phyloP scores from a whole-genome alignment of 2,329 filamentous ascomycete species.

The Botrytis porri region DNA sequence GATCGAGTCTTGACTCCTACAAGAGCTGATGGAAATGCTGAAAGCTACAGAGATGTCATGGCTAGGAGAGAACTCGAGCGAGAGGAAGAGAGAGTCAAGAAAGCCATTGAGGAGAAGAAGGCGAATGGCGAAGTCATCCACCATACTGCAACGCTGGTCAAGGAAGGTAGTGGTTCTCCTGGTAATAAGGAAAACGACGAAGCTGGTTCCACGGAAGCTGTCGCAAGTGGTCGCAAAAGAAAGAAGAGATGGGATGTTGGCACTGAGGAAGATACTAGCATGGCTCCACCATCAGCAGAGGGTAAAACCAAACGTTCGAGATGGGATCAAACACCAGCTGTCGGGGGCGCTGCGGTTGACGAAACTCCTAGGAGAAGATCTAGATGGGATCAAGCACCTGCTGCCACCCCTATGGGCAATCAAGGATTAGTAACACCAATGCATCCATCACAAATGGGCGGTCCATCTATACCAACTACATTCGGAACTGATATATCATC shows the following conservation, averaged over 20 bases:
- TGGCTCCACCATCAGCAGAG: conserved; percentile 48
- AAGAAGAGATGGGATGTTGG: conserved; percentile 94
- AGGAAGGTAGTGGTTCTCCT: conserved; percentile 51
- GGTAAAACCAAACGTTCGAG: conserved; percentile 66
- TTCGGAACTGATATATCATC: conserved; percentile 80
- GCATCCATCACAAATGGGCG: conserved; percentile 63
- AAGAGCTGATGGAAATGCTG: conserved; percentile 75
- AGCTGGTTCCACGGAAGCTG: conserved; percentile 62
- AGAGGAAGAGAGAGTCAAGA: conserved; percentile 84
- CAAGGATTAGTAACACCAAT: conserved; percentile 75
- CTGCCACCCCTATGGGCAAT: conserved; percentile 71
- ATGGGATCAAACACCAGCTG: conserved; percentile 80
- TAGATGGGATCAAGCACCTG: conserved; percentile 88
- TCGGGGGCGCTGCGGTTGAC: conserved; percentile 48
- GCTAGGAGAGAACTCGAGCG: conserved; percentile 83
- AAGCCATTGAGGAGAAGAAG: conserved; percentile 70
- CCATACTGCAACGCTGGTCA: conserved; percentile 68
- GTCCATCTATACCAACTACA: conserved; percentile 51
- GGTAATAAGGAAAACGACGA: conserved; percentile 71
- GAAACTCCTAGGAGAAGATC: conserved; percentile 72
- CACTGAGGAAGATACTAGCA: conserved; percentile 54
- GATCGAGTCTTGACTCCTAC: conserved; percentile 84
- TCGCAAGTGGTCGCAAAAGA: conserved; percentile 67
- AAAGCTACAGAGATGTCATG: conserved; percentile 90
- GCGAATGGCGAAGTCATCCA: conserved; percentile 58